A percentile compares a stretch with the other conserved stretches of the same genome.
Conservation (phyloP, 2,329 filamentous ascomycete species). For the Hymenoscyphus repandus region DNA sequence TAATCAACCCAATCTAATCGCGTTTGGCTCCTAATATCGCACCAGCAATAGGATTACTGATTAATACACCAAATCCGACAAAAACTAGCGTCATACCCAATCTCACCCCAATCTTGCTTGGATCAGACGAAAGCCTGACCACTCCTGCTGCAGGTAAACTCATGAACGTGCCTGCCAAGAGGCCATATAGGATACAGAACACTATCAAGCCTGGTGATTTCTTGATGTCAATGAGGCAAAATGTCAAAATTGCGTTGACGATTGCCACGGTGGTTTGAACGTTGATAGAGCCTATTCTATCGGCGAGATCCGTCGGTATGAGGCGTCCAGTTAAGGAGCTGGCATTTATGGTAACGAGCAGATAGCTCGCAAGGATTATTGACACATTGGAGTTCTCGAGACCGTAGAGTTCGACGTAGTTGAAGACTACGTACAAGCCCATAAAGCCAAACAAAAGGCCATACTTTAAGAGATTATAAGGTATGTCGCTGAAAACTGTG, state of each 20-base stretch:
- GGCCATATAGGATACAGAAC: background rate
- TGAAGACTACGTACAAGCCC: conserved; percentile 49
- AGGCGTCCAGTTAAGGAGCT: conserved; percentile 48
- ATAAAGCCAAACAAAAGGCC: conserved; percentile 27
- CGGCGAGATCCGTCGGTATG: conserved; percentile 46
- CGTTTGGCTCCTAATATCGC: background rate
- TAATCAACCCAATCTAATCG: no score
- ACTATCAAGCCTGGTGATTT: background rate
- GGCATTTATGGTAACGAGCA: conserved; percentile 19
- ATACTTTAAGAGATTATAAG: conserved; percentile 13
- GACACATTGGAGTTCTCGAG: conserved; percentile 29
- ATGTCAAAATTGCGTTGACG: background rate
- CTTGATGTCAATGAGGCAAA: background rate
- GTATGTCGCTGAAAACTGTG: conserved; percentile 21
- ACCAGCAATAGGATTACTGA: background rate
- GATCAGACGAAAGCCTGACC: background rate
- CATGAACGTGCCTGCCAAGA: background rate
- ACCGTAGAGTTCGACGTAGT: conserved; percentile 34
- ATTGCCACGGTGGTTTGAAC: background rate
- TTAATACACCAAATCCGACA: background rate
- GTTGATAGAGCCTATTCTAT: conserved; percentile 48
- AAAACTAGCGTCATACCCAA: background rate
- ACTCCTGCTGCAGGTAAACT: background rate
- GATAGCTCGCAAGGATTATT: conserved; percentile 28
- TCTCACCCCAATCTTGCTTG: background rate